Conservation (phyloP, 2,329 filamentous ascomycete genomes). For the Sphaerostilbella broomeana region DNA sequence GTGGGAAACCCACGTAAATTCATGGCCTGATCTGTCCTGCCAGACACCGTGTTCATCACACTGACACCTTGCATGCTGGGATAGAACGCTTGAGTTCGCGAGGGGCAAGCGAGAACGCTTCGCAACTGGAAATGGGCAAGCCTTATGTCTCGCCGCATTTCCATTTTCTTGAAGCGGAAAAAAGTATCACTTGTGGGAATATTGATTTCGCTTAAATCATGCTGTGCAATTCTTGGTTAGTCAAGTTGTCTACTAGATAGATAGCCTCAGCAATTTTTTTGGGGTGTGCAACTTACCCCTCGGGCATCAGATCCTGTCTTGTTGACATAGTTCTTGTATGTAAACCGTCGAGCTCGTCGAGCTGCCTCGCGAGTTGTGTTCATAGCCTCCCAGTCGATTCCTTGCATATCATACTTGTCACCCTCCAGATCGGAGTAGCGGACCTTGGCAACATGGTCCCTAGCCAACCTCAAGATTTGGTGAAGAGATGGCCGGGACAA, state of each 20-base stretch:
- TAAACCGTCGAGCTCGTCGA: slow-evolving; percentile 38
- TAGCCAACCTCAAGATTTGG: slow-evolving; percentile 28
- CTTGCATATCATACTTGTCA: slow-evolving; percentile 52
- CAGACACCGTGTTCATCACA: slow-evolving; percentile 45
- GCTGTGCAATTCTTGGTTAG: too few relatives aligned
- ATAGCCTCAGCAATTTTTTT: too few relatives aligned
- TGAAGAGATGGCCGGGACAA: slow-evolving; percentile 23
- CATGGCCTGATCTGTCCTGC: slow-evolving; percentile 39
- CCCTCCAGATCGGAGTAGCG: slow-evolving; percentile 45
- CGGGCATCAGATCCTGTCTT: slow-evolving; percentile 39
- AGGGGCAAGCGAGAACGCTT: slow-evolving; percentile 53
- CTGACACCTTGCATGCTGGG: slow-evolving; percentile 44
- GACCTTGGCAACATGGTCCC: slow-evolving; percentile 19
- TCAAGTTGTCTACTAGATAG: neutral
- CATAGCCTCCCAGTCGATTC: slow-evolving; percentile 50
- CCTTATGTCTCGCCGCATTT: slow-evolving; percentile 45
- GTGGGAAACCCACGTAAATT: slow-evolving; percentile 33
- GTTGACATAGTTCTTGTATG: slow-evolving; percentile 55
- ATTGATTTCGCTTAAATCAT: slow-evolving; percentile 16
- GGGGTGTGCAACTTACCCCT: slow-evolving; percentile 1
- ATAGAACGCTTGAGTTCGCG: slow-evolving; percentile 51
- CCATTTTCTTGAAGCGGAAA: slow-evolving; percentile 53
- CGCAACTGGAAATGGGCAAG: slow-evolving; percentile 62
- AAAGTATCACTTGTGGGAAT: slow-evolving; percentile 41
- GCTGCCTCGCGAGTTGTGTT: slow-evolving; percentile 45